A percentile compares a stretch with the other conserved stretches of the same genome.
phyloP scores from a whole-genome alignment of 2,329 filamentous ascomycete genomes.

The Grosmannia huntii region DNA sequence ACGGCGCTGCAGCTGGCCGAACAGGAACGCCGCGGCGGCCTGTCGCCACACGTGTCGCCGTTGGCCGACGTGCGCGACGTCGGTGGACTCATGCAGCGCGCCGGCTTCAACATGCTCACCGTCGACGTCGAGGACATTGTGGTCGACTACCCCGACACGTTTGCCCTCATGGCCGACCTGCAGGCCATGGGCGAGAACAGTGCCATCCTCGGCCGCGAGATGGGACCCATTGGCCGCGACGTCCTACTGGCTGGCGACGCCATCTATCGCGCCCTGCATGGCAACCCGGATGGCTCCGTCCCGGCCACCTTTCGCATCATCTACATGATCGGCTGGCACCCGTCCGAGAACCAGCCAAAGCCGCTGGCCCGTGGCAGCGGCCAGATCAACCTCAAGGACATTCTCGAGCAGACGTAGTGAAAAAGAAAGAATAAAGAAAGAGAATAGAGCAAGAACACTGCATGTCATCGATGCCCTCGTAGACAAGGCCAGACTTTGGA shows the following conservation, averaged over 20 bases:
- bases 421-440: not conserved
- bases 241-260: conserved; percentile 77
- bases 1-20: conserved; percentile 89
- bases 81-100: conserved; percentile 71
- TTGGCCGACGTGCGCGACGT: conserved; percentile 86
- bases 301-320: conserved; percentile 93
- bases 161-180: conserved; percentile 83
- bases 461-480: not conserved
- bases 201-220: conserved; percentile 73
- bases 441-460: not conserved
- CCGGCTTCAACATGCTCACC: conserved; percentile 90
- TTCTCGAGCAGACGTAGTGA: conserved; percentile 38
- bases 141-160: conserved; percentile 82
- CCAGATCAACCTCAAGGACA: conserved; percentile 77
- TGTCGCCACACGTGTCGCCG: conserved; percentile 82
- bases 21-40: conserved; percentile 78
- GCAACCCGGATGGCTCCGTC: conserved; percentile 60
- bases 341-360: conserved; percentile 63
- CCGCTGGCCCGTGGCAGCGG: conserved; percentile 76
- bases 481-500: no score
- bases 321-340: conserved; percentile 98
- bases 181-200: conserved; percentile 96
- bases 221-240: conserved; percentile 64
- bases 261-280: conserved; percentile 81
- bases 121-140: conserved; percentile 96